These are phyloP conservation scores for Pythium grandisporangium DNA, from an alignment of 352 stramenopile genomes.

Conservation along the genomic window DNA sequence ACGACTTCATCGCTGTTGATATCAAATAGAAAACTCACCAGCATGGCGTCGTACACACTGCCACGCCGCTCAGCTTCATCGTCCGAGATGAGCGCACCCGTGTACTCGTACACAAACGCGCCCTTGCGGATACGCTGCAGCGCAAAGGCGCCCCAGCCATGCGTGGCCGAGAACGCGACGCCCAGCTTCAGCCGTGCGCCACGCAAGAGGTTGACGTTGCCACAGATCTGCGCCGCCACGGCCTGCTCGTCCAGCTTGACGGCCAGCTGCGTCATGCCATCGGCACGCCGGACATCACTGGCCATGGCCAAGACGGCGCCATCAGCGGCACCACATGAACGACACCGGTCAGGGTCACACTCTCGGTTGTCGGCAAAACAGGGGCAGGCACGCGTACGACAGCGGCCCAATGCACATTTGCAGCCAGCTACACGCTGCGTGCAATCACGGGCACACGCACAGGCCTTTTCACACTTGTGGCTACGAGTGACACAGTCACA, in stretches of 20 bases:
- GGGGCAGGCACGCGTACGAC: conserved; percentile 38
- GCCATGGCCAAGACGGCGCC: conserved; percentile 40
- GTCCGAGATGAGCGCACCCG: conserved; percentile 53
- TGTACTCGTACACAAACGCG: conserved; percentile 74
- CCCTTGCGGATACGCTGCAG: conserved; percentile 53
- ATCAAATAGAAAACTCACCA: conserved; percentile 89
- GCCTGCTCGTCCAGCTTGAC: no score
- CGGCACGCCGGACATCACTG: conserved; percentile 10
- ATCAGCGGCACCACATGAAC: conserved; percentile 57
- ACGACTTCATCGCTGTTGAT: conserved; percentile 87
- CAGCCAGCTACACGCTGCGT: conserved; percentile 60
- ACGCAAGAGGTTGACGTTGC: conserved; percentile 54
- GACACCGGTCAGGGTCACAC: conserved; percentile 70
- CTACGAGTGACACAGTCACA: conserved; percentile 45
- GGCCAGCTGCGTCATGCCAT: no score
- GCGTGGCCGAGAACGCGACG: conserved; percentile 53
- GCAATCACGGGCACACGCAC: conserved; percentile 49
- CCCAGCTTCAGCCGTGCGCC: conserved; percentile 51
- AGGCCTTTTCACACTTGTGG: conserved; percentile 53
- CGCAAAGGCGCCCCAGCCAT: conserved; percentile 64
- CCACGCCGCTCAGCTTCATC: conserved; percentile 76
- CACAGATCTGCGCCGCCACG: conserved; percentile 39
- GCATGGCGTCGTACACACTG: conserved; percentile 70
- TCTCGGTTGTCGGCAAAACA: conserved; percentile 45
- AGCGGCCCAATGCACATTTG: conserved; percentile 41